Evolutionary conservation across 139 green algal genomes (phyloP), one percentile per base, ranked within the genome.

Genomic region (Picochlorum sp.): DNA sequence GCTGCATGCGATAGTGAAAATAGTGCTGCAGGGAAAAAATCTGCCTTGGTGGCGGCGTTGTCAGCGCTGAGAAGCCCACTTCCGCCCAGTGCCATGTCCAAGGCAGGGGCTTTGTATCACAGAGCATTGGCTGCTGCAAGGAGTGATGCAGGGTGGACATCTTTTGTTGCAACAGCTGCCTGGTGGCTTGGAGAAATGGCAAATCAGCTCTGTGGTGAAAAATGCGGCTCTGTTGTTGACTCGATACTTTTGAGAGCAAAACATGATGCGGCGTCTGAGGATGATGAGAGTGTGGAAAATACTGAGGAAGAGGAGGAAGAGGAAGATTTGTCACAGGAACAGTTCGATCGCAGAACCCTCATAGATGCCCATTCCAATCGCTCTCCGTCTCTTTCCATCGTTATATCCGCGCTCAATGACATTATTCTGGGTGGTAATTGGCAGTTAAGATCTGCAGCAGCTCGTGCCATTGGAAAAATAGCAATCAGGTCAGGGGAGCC

Each of bases 161-260:
- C 73, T 23, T 75, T 87, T 16, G 70, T 77, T 61, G 56, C 61
- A 30, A 77, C 66, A 9, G 71, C 76, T 3, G 72, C 70, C 2
- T 82, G 80, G 76, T 95, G 88, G 88, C 69, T 95, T 52, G 88
- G 87, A 4, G 87, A 92, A 78, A 72, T 91, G 49, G 70, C 80
- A 15, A 94, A 92, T 73, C 71, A 69, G 26, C 66, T 82, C 0
- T 66, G 77, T 20, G 75, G 76, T 11, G 81, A 86, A 58, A 79
- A 76, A 46, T 66, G 71, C 11, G 74, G 74, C 11, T 21, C 26
- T 15, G 51, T 14, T 21, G 56, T 47, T n/a, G 65, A 28, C 20
- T 23, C 23, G 57, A 65, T 26, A 59, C 18, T 50, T 18, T n/a
- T 32, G 15, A 59, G 21, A 34, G 58, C 16, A 3, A 20, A 32